These are phyloP conservation scores for Spatholobus suberectus DNA, from an alignment of 306 rosid genomes.

Conservation along the genomic window DNA sequence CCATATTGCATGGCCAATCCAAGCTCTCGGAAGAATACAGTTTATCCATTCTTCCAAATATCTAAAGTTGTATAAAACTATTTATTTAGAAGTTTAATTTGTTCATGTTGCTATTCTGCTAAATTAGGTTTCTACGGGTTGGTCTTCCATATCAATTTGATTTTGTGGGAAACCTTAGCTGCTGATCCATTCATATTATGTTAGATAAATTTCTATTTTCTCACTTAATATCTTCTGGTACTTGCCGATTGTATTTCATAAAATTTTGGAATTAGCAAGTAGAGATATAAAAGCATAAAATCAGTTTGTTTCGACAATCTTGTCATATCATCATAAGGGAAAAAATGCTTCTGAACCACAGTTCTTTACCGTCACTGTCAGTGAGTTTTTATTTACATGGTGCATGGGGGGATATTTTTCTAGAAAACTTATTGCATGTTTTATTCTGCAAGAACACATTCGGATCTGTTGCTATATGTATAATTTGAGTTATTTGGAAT, in stretches of 20 bases:
- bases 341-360: constrained; percentile 11
- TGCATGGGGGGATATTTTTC: constrained; percentile 12
- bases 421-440: neutral
- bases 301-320: constrained; percentile 10
- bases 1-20: neutral
- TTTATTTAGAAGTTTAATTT: constrained; percentile 1
- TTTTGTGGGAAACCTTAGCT: neutral
- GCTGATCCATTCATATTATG: neutral
- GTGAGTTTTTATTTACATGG: constrained; percentile 19
- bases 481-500: constrained; percentile 29
- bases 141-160: constrained; percentile 22
- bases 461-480: constrained; percentile 26
- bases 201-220: neutral
- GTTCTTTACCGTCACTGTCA: constrained; percentile 1
- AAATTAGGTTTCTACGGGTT: constrained; percentile 8
- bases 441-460: constrained; percentile 31
- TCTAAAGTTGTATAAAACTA: constrained; percentile 21
- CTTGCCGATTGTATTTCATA: neutral
- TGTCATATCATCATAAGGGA: neutral
- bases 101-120: neutral
- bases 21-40: neutral
- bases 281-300: neutral
- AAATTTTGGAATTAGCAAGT: neutral
- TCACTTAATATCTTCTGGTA: neutral
- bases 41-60: constrained; percentile 15